Evolutionary conservation across 257 asterid species (phyloP).

Genomic region (Ajuga chamaepitys): DNA sequence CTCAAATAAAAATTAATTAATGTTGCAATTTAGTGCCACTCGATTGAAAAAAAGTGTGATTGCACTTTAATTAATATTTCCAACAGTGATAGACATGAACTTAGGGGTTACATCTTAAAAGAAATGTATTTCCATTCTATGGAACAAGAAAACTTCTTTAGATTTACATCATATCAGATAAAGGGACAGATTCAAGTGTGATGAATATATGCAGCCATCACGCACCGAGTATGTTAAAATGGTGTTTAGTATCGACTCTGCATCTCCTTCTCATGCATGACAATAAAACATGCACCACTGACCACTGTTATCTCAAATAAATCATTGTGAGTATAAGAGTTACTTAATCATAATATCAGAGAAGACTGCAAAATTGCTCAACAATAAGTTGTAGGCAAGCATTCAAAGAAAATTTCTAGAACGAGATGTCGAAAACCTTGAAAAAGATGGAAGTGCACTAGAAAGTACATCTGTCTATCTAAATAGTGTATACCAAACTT

Average conservation of each 20-base stretch:
- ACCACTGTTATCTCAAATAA: background rate
- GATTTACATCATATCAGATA: no score
- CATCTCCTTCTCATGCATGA: slow-evolving; percentile 43
- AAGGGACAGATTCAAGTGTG: no score
- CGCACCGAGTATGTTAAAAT: slow-evolving; percentile 60
- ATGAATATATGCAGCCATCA: background rate
- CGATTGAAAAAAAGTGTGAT: background rate
- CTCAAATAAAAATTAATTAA: background rate
- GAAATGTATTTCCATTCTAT: no score
- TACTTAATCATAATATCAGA: slow-evolving; percentile 1
- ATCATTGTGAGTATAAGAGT: background rate
- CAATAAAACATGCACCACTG: background rate
- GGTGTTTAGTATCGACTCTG: slow-evolving; percentile 48
- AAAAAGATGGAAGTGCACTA: no score
- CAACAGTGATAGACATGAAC: background rate
- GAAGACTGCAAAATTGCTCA: background rate
- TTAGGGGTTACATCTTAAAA: background rate
- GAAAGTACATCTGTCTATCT: no score
- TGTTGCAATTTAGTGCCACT: background rate
- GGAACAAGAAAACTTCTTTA: background rate
- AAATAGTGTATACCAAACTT: no score
- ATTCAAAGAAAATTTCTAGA: no score
- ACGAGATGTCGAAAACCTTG: no score
- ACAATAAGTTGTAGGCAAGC: no score
- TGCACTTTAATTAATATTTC: background rate